Conservation (phyloP, 768 basidiomycete genomes). For the Amanita pallidorosea region DNA sequence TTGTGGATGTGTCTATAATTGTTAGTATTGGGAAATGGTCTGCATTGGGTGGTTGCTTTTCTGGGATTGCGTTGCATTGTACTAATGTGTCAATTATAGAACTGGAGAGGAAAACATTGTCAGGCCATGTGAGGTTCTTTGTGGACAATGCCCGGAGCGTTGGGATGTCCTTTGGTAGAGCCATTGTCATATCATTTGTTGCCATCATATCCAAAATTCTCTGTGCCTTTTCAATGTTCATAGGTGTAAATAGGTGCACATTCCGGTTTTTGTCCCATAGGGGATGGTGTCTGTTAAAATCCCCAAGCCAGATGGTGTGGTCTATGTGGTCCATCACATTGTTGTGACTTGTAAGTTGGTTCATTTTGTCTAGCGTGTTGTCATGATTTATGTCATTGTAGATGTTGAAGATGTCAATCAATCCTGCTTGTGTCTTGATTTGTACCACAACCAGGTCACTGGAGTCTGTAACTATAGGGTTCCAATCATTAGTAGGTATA, state of each 20-base stretch:
- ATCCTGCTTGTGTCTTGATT: neutral
- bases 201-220: neutral
- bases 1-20: neutral
- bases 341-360: neutral
- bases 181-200: neutral
- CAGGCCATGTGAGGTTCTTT: neutral
- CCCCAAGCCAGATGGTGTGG: conserved; percentile 20
- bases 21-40: neutral
- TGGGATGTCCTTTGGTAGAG: neutral
- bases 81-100: neutral
- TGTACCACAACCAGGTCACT: neutral
- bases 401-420: neutral
- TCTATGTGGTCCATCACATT: neutral
- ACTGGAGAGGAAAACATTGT: neutral
- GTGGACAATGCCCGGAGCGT: neutral
- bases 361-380: neutral
- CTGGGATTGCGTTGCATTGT: neutral
- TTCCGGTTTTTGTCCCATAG: conserved; percentile 21
- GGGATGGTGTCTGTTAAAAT: conserved; percentile 31
- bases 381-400: neutral
- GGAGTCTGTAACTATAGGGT: neutral
- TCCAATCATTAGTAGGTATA: neutral
- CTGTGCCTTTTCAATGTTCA: neutral
- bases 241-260: conserved; percentile 12
- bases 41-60: neutral